Conservation (phyloP, 2,329 filamentous ascomycete species). For the Pestalotiopsis sp. region DNA sequence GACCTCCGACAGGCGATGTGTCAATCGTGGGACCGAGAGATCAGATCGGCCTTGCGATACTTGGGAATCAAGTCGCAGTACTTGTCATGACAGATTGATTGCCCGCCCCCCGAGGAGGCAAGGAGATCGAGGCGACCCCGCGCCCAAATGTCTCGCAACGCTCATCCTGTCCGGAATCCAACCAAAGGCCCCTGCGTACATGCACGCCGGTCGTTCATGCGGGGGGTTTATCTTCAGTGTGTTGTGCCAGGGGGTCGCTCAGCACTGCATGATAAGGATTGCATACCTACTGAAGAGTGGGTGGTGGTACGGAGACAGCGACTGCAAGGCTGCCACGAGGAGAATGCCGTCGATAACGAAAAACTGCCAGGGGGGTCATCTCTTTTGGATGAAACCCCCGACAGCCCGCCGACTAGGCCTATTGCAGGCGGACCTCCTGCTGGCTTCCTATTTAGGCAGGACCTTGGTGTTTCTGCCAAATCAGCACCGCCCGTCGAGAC, state of each 20-base stretch:
- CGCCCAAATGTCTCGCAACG: not conserved
- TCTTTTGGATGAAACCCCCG: not conserved
- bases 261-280: not conserved
- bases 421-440: not conserved
- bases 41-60: not conserved
- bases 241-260: not conserved
- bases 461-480: not conserved
- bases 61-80: not conserved
- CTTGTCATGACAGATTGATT: not conserved
- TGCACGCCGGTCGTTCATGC: not conserved
- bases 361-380: not conserved
- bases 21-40: not conserved
- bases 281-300: not conserved
- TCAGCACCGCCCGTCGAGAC: not conserved
- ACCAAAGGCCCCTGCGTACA: not conserved
- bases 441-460: constrained; percentile 2
- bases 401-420: not conserved
- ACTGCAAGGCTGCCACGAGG: not conserved
- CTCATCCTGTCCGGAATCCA: not conserved
- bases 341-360: not conserved
- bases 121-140: not conserved
- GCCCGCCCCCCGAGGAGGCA: not conserved
- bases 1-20: not conserved
- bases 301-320: too few species aligned
- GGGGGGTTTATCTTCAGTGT: not conserved